phyloP scores from a whole-genome alignment of 805 yeast species.

The Diddensiella santjacobensis region DNA sequence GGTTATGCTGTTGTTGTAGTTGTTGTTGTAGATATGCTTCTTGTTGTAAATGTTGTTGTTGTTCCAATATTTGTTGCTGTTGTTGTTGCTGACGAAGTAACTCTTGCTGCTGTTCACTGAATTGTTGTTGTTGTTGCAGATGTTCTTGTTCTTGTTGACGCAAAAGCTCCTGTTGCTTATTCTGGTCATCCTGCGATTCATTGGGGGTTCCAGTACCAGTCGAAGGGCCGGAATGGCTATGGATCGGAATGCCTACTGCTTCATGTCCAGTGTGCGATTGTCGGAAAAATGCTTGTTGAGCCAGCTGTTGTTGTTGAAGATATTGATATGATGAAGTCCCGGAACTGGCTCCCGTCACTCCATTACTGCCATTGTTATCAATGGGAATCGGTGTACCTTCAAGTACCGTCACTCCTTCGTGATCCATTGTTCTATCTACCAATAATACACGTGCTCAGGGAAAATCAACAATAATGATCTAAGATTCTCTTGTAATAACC shows the following conservation, averaged over 20 bases:
- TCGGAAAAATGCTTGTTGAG: conserved; percentile 18
- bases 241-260: conserved; percentile 19
- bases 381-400: conserved; percentile 4
- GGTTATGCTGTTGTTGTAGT: conserved; percentile 13
- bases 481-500: too few relatives aligned
- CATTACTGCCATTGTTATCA: neutral
- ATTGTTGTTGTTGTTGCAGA: conserved; percentile 7
- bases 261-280: conserved; percentile 13
- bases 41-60: conserved; percentile 8
- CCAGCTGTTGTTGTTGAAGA: conserved; percentile 21
- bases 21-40: conserved; percentile 9
- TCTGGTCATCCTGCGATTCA: neutral
- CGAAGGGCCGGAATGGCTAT: conserved; percentile 2
- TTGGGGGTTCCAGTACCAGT: conserved; percentile 1
- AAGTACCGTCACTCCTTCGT: neutral
- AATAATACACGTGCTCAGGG: neutral
- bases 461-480: too few relatives aligned
- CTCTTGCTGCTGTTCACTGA: conserved; percentile 8
- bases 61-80: conserved; percentile 11
- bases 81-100: conserved; percentile 12
- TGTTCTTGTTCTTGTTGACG: conserved; percentile 11
- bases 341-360: neutral
- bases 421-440: neutral
- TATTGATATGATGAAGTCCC: conserved; percentile 13
- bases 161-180: neutral